Evolutionary conservation across 192 early-diverging fungal species (phyloP), one percentile per base, ranked within the genome.

Genomic region (Backusella liffmaniae): DNA sequence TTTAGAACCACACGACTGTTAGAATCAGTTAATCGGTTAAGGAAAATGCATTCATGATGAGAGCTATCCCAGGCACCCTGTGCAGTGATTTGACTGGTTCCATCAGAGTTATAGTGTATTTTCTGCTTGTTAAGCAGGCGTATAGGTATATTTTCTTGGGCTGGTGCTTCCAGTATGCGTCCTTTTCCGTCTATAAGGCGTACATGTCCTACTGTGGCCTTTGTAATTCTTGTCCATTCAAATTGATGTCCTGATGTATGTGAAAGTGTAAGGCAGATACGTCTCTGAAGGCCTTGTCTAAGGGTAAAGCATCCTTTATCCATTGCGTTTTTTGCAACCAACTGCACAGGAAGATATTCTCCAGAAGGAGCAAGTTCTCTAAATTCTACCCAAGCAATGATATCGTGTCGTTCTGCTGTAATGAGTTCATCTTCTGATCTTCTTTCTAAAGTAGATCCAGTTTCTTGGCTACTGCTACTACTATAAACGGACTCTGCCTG

Each of bases 21-120:
- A 16, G 86, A 81, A 29, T 77, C 75, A 0, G 93, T 94, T 5
- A 90, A 85, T 30, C 82, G 67, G 70, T 95, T 91, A 12, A 95
- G 76, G 68, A 91, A 85, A 0, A 89, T 74, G 0, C 88, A 91
- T 15, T 89, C 92, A 56, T 93, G 90, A 7, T 94, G 84, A 0
- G 92, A 92, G 30, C 92, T 92, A 72, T 95, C 93, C 93, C 93
- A 95, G 5, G 92, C 83, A 21, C 88, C 88, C 0, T 85, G 82
- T 3, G 85, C 83, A n/a, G 76, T 62, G 0, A 92, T 71, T 18
- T 88, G 87, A 72, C 90, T 88, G 1, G 91, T 90, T 21, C 92
- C 92, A 72, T 93, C 89, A 0, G 73, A 76, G 2, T 88, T 84
- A 30, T 87, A 85, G 10, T 81, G 73, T 5, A 86, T 82, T 18